These are phyloP conservation scores for Marasmius tenuissimus DNA, from an alignment of 1,284 basidiomycete species.

Conservation along the genomic window DNA sequence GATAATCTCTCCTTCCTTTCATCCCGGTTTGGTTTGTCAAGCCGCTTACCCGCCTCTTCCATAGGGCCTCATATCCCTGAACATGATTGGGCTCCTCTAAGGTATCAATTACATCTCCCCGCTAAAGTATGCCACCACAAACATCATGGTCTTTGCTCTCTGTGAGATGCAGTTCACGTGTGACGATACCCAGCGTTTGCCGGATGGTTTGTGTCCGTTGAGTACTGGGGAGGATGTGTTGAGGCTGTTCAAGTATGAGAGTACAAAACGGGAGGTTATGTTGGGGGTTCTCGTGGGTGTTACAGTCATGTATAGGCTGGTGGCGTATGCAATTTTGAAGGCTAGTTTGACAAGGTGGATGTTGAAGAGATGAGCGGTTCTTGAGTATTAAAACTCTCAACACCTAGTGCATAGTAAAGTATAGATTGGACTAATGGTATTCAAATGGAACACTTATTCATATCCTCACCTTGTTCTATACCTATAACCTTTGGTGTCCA, in stretches of 20 bases:
- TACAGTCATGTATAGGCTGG: constrained; percentile 12
- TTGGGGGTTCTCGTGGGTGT: constrained; percentile 11
- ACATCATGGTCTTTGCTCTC: constrained; percentile 11
- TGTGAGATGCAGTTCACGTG: constrained; percentile 13
- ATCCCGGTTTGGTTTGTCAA: not conserved
- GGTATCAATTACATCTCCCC: constrained; percentile 17
- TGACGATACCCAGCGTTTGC: constrained; percentile 9
- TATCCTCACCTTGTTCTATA: no score
- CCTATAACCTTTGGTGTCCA: no score
- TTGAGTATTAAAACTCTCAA: no score
- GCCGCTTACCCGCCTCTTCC: not conserved
- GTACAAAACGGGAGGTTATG: constrained; percentile 9
- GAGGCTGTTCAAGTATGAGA: constrained; percentile 11
- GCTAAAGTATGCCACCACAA: constrained; percentile 11
- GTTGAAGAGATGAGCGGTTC: not conserved
- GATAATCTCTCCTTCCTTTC: not conserved
- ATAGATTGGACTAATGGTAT: not conserved
- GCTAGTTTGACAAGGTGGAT: not conserved
- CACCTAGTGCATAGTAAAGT: no score
- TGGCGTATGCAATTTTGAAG: constrained; percentile 12
- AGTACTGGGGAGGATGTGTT: constrained; percentile 13
- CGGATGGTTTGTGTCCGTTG: constrained; percentile 10
- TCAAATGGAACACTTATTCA: constrained; percentile 19
- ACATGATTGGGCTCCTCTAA: constrained; percentile 13
- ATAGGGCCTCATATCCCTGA: constrained; percentile 12